Conservation (phyloP, 305 asterid genomes). For the Fraxinus velutina region DNA sequence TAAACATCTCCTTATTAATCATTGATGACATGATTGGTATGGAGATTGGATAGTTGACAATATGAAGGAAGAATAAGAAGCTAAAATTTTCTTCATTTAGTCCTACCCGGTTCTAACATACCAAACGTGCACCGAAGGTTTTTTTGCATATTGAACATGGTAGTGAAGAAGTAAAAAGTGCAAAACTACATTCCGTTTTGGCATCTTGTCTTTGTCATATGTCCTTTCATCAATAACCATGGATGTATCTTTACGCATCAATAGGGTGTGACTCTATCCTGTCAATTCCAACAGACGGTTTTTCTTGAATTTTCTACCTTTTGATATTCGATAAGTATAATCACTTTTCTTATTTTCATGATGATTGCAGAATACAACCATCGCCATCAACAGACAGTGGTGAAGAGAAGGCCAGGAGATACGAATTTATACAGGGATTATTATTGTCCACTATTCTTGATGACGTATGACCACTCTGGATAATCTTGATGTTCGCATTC, state of each 20-base stretch:
- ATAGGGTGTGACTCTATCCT: not conserved
- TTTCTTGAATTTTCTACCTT: conserved; percentile 6
- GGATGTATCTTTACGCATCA: not conserved
- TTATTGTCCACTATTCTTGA: conserved; percentile 62
- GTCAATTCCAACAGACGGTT: not conserved
- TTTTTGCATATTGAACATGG: not conserved
- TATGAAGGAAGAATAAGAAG: not conserved
- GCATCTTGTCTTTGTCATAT: not conserved
- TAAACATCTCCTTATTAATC: not conserved
- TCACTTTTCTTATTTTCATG: conserved; percentile 5
- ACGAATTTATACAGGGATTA: conserved; percentile 58
- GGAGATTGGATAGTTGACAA: not conserved
- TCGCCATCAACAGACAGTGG: conserved; percentile 42
- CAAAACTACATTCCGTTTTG: not conserved
- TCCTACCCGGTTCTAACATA: not conserved
- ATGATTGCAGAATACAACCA: conserved; percentile 41
- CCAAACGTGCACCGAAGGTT: not conserved
- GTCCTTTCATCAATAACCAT: not conserved
- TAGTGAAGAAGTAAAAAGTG: not conserved
- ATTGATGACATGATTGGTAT: not conserved
- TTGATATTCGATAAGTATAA: not conserved
- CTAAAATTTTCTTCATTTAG: not conserved
- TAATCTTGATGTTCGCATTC: conserved; percentile 18
- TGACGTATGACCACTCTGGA: conserved; percentile 36
- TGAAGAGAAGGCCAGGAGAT: conserved; percentile 51